These are phyloP conservation scores for Copromyces sp. DNA, from an alignment of 495 filamentous ascomycete genomes.

Conservation along the genomic window DNA sequence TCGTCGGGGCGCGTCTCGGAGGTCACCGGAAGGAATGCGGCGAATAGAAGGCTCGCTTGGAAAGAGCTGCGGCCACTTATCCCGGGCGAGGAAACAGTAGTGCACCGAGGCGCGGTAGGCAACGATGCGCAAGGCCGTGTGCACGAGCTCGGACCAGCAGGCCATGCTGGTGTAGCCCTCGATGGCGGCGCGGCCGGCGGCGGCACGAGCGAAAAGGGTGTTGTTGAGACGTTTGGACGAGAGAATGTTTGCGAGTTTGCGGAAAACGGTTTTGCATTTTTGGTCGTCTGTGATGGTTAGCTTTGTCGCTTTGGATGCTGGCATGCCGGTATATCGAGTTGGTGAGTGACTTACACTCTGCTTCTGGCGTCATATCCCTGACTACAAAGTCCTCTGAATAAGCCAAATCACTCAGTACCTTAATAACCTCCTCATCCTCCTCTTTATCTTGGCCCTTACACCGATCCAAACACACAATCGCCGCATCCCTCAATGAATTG, in stretches of 20 bases:
- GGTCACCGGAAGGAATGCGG: background rate
- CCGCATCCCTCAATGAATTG: background rate
- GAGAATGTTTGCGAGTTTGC: background rate
- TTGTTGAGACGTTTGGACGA: background rate
- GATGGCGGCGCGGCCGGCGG: background rate
- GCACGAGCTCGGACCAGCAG: slow-evolving; percentile 4
- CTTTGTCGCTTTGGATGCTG: too few relatives aligned
- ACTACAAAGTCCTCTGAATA: background rate
- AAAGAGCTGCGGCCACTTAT: slow-evolving; percentile 7
- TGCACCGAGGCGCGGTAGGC: slow-evolving; percentile 8
- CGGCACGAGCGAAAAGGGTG: background rate
- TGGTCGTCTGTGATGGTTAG: background rate
- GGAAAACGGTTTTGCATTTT: background rate
- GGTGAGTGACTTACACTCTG: background rate
- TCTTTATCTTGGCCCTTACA: background rate
- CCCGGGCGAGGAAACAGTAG: background rate
- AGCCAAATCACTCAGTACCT: background rate
- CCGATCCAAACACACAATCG: fast-evolving
- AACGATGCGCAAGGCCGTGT: slow-evolving; percentile 1
- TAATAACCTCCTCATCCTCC: background rate
- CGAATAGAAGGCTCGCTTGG: background rate
- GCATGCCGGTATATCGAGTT: too few relatives aligned
- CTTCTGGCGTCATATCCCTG: background rate
- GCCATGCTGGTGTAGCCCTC: background rate
- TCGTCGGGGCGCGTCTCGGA: background rate